Evolutionary conservation across 768 basidiomycete species (phyloP).

Genomic region (Paxillus involutus): DNA sequence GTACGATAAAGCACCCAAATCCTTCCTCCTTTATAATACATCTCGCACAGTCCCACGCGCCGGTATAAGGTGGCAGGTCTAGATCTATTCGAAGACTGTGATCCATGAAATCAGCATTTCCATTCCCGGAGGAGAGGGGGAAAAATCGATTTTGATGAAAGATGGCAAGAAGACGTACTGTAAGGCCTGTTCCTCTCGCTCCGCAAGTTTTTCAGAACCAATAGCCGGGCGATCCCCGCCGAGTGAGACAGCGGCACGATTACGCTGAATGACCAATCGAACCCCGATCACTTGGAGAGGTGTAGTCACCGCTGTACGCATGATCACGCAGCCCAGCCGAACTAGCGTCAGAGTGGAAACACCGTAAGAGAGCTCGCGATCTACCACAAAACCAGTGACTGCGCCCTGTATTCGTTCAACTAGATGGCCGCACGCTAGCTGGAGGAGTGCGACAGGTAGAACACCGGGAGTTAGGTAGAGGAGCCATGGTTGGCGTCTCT

Average conservation of each 20-base stretch:
- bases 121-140: not conserved
- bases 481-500: conserved; percentile 69
- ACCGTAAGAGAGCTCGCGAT: conserved; percentile 35
- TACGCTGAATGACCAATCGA: conserved; percentile 2
- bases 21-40: conserved; percentile 1
- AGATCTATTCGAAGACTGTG: not conserved
- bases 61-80: not conserved
- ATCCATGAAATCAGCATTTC: not conserved
- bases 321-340: conserved; percentile 39
- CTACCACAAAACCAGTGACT: not conserved
- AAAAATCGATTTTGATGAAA: not conserved
- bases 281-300: conserved; percentile 2
- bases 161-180: not conserved
- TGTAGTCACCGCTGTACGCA: not conserved
- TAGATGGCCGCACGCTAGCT: conserved; percentile 38
- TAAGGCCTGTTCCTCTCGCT: not conserved
- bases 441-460: conserved; percentile 36
- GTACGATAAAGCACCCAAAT: not conserved
- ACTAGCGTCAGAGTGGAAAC: conserved; percentile 38
- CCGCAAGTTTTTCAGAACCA: not conserved
- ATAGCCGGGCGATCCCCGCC: conserved; percentile 57
- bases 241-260: conserved; percentile 47
- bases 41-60: not conserved
- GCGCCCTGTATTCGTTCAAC: conserved; percentile 42
- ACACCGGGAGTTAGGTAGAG: conserved; percentile 71